Percentiles rank a stretch among this genome's conserved stretches.
phyloP scores from a whole-genome alignment of 306 rosid species.

The Pyrus communis region DNA sequence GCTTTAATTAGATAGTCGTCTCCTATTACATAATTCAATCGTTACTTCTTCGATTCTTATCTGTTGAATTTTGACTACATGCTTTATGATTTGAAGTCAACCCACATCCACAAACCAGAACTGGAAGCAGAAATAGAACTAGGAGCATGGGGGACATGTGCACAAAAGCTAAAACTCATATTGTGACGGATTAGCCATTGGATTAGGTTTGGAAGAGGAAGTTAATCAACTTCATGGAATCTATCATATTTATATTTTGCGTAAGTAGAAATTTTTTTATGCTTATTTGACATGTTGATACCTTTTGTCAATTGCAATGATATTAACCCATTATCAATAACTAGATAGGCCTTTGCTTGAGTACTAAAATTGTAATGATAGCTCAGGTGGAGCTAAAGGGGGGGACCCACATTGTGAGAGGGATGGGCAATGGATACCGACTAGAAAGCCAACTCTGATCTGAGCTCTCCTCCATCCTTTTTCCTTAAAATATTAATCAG shows the following conservation, averaged over 20 bases:
- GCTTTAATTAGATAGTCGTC: not conserved
- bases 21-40: not conserved
- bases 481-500: too few relatives aligned
- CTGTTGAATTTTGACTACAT: not conserved
- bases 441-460: too few relatives aligned
- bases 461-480: too few relatives aligned
- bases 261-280: not conserved
- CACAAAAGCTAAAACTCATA: not conserved
- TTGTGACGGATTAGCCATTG: not conserved
- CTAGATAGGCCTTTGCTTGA: not conserved
- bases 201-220: not conserved
- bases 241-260: too few relatives aligned
- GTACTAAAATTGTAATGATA: not conserved
- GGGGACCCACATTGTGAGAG: not conserved
- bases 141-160: not conserved
- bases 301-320: too few relatives aligned
- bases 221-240: too few relatives aligned
- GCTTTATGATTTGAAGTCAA: not conserved
- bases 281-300: too few relatives aligned
- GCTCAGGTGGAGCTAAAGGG: not conserved
- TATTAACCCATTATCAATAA: too few relatives aligned
- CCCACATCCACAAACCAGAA: not conserved
- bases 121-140: not conserved
- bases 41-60: not conserved
- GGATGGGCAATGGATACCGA: too few relatives aligned